Base-by-base conservation (phyloP, 257 asterid genomes). In the Sherardia arvensis region DNA sequence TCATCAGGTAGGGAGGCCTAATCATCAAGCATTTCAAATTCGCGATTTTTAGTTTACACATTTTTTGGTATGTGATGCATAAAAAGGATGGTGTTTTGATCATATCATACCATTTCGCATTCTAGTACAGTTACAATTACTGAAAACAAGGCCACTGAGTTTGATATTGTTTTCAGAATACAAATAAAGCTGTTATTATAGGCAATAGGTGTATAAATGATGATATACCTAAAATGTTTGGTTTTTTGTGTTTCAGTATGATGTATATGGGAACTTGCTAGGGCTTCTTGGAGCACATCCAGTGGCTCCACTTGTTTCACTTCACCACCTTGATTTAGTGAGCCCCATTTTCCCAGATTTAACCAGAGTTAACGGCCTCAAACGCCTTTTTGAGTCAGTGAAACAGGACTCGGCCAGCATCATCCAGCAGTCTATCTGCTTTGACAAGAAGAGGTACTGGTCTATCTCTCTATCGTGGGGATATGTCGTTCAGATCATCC, bases 221-320 rank as follows among this genome's bases (percentile, higher is more conserved):
- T 49, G 56, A 49, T 49, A 49, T 18, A 21, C 11, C 20, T 61
- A 43, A 29, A 59, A 30, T 7, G 2, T 4, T 26, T 51, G 59
- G n/a, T 17, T 23, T 65, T 66, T 43, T 36, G 45, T 66, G 48
- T 49, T 49, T 78, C 87, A 90, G 96, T 90, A 84, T 71, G 96
- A 90, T 81, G 96, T 87, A 75, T 84, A 90, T 38, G 97, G 97
- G n/a, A 84, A 87, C 78, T 72, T 87, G 30, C 66, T 85, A 67
- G 97, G 97, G 59, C 95, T 90, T 43, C 74, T 87, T 61, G 97
- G 82, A 43, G 93, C 97, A 6, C 96, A 90, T 67, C 96, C 94
- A 1, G 89, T 87, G 26, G 63, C 95, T 23, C 97, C 97, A 32
- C 61, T 87, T 25, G 89, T 87, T 47, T 87, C 97, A 30, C 78